Conservation (phyloP, 306 rosid species). For the Lupinus albus region DNA sequence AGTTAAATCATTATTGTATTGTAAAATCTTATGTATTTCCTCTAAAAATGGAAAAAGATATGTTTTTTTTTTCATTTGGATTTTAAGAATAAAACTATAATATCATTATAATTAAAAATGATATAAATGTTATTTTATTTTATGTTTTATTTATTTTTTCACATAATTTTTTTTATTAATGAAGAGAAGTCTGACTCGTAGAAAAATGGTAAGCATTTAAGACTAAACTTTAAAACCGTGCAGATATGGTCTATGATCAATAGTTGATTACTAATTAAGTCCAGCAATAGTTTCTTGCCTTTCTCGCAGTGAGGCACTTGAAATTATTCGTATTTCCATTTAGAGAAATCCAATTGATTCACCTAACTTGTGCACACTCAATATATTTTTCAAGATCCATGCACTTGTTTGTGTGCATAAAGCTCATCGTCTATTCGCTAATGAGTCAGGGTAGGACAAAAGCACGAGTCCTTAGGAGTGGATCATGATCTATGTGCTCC, state of each 20-base stretch:
- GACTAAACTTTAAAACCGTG: background rate
- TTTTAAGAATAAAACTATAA: no score
- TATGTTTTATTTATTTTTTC: no score
- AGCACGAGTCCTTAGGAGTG: slow-evolving; percentile 38
- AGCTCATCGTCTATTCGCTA: slow-evolving; percentile 28
- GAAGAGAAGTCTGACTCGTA: no score
- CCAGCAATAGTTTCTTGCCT: background rate
- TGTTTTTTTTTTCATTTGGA: no score
- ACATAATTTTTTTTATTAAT: no score
- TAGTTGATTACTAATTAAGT: background rate
- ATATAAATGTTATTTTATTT: no score
- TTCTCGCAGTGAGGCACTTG: no score
- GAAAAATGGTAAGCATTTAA: background rate
- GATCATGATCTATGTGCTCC: slow-evolving; percentile 38
- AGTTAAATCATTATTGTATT: no score
- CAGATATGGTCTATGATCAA: background rate
- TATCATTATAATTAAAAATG: no score
- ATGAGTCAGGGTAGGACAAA: slow-evolving; percentile 40
- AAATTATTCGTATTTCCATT: slow-evolving; percentile 15
- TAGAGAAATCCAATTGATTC: background rate
- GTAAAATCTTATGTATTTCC: no score
- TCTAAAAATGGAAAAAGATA: no score
- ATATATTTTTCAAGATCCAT: background rate
- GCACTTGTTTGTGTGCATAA: background rate
- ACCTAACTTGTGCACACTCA: background rate